Percentiles rank a stretch among this genome's conserved stretches.
phyloP scores from a whole-genome alignment of 2,329 filamentous ascomycete genomes.

The Macrophomina tecta region DNA sequence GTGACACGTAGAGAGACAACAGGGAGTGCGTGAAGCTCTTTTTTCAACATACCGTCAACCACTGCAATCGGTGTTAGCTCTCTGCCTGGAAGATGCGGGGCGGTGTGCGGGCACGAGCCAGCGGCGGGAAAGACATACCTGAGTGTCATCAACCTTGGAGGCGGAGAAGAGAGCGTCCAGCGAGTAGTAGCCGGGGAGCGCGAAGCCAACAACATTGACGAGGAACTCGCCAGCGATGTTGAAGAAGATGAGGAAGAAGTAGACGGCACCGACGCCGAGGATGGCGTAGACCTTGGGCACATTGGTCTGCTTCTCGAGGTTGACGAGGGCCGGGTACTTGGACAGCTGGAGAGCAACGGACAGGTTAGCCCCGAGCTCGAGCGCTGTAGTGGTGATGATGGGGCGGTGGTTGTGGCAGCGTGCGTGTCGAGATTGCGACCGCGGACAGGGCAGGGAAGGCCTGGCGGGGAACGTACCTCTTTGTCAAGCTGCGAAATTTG shows the following conservation, averaged over 20 bases:
- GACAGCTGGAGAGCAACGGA: conserved; percentile 65
- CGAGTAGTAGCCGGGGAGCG: conserved; percentile 85
- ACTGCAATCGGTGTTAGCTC: conserved; percentile 57
- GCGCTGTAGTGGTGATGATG: conserved; percentile 1
- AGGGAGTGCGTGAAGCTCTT: conserved; percentile 1
- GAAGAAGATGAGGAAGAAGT: conserved; percentile 92
- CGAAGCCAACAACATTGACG: conserved; percentile 84
- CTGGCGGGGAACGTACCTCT: conserved; percentile 65
- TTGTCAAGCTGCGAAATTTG: conserved; percentile 81
- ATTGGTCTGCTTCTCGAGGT: conserved; percentile 82
- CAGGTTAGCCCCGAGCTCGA: conserved; percentile 23
- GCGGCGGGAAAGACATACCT: conserved; percentile 62
- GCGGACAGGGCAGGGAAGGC: conserved; percentile 3
- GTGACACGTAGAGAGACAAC: background rate
- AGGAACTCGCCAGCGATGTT: conserved; percentile 89
- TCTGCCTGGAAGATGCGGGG: background rate
- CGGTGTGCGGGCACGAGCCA: conserved; percentile 1
- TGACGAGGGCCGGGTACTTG: conserved; percentile 83
- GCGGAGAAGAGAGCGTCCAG: conserved; percentile 76
- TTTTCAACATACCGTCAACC: conserved; percentile 60
- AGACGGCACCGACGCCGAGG: conserved; percentile 76
- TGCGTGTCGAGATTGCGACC: conserved; percentile 24
- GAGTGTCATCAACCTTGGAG: conserved; percentile 77
- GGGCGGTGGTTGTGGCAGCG: background rate
- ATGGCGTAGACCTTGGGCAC: conserved; percentile 86